Evolutionary conservation across 2,329 filamentous ascomycete species (phyloP), one percentile per base, ranked within the genome.

Genomic region (Cordyceps tenuipes): DNA sequence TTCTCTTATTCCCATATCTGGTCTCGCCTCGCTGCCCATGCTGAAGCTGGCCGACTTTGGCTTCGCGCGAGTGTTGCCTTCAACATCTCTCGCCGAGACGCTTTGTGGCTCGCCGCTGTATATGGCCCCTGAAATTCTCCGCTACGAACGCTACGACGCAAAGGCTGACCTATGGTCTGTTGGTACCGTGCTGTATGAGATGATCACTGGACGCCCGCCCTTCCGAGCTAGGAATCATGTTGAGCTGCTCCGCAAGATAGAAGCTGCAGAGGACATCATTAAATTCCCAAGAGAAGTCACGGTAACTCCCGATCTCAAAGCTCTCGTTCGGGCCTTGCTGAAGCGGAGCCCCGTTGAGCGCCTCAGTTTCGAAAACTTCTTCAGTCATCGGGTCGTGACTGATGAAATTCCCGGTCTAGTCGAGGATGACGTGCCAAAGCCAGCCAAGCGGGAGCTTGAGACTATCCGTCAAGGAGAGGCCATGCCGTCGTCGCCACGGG

Each of bases 141-240:
- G 92, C 62, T 99, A 97, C 68, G 92, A 99, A 72, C 93, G 93
- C 69, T 99, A 99, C 73, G 93, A 96, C 75, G 91, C 93, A 64
- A 96, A 96, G 73, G 93, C 92, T 51, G 94, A 99, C 76, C 77
- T 99, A 39, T 99, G 94, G 94, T 99, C 94, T 23, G 91, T 97
- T 39, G 94, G 94, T 55, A 96, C 94, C 19, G 94, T 99, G 9
- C 77, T 96, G 26, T 96, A 91, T 71, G 94, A 99, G 75, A 96
- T 99, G 92, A 85, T 94, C 63, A 90, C 87, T 7, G 93, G 92
- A 57, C 88, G 85, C 63, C 91, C 94, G 23, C 94, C 94, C 0
- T 99, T 97, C 75, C 83, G 91, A 65, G 94, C 94, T 36, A 85
- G 85, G 59, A 97, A 99, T 70, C 94, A 99, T 69, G 92, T 99